phyloP scores from a whole-genome alignment of 257 asterid genomes.

The Ehretia macrophylla region DNA sequence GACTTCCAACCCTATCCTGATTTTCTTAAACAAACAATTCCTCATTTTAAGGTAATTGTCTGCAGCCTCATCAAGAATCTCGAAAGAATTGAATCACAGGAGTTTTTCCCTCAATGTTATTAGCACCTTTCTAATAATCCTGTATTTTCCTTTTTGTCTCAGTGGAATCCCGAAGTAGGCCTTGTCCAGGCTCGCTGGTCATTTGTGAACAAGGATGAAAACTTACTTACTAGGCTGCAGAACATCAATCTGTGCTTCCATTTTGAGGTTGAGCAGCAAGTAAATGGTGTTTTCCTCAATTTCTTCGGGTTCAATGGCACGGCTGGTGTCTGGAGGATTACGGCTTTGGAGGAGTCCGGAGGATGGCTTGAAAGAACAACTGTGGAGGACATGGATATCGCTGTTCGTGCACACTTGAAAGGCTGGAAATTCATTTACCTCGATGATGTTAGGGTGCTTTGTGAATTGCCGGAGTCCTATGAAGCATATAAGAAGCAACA shows the following conservation, averaged over 20 bases:
- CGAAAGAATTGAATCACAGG: background rate
- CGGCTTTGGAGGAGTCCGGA: constrained; percentile 90
- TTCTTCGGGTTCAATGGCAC: constrained; percentile 97
- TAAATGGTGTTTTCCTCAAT: constrained; percentile 70
- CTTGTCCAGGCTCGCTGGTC: constrained; percentile 95
- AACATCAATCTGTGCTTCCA: constrained; percentile 89
- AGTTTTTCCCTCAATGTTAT: background rate
- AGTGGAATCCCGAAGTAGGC: constrained; percentile 86
- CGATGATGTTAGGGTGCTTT: constrained; percentile 69
- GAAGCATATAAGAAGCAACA: constrained; percentile 94
- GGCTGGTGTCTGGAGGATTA: constrained; percentile 93
- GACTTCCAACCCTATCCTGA: constrained; percentile 89
- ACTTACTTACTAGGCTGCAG: constrained; percentile 76
- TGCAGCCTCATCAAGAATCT: background rate
- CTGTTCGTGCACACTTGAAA: constrained; percentile 78
- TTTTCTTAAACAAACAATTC: constrained; percentile 76
- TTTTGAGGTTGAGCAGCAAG: constrained; percentile 97
- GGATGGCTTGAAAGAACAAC: constrained; percentile 98
- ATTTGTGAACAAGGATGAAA: constrained; percentile 83
- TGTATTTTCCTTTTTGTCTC: constrained; percentile 12
- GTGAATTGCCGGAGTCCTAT: constrained; percentile 87
- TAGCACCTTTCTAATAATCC: background rate
- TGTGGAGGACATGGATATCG: constrained; percentile 95
- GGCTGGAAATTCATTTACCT: constrained; percentile 82
- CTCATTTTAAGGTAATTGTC: constrained; percentile 77